Base-by-base conservation (phyloP, 176 grass and related monocot genomes). In the Echinochloa phyllopogon region DNA sequence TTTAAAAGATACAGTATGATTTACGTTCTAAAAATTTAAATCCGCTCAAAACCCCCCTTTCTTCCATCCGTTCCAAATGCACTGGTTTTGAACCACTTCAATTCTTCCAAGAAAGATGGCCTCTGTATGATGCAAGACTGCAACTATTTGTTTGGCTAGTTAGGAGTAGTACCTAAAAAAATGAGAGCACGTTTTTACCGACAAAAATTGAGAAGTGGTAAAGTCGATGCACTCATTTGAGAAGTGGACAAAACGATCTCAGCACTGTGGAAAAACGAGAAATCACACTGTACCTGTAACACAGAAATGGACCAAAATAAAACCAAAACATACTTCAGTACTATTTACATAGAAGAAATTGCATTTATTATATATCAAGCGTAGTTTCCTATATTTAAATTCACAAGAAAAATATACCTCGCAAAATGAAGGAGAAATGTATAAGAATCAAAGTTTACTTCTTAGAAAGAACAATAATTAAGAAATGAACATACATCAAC, bases 181-280 rank as follows among this genome's bases (percentile, higher is more conserved):
- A 47, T 1, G 6, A 0, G 42, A 71, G 42, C 42, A 5, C 8
- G 21, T 51, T 74, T 74, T 51, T 8, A 15, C 48, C 7, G 12
- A 81, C 21, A 69, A 25, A 18, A 12, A 27, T 6, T 12, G 16
- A 61, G 7, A 51, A 11, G n/a, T 39, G 10, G 18, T 40, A 5
- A 23, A 51, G 56, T 73, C 4, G 17, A 49, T 50, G 29, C 21
- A 25, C 3, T 20, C 15, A 14, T 50, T 9, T 56, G 15, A 77
- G 36, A 36, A 57, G 18, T 13, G 12, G 24, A 76, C 61, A 84
- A 53, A 10, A 62, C 21, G 49, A 85, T 47, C 17, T 67, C 62
- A 42, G 17, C 9, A 43, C 47, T 65, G 44, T 36, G 25, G 78
- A 38, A 25, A 85, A 39, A 58, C 50, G 53, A 78, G 75, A 53